Base-by-base conservation (phyloP, 164 flowering plant species). In the Chloranthus sessilifolius region DNA sequence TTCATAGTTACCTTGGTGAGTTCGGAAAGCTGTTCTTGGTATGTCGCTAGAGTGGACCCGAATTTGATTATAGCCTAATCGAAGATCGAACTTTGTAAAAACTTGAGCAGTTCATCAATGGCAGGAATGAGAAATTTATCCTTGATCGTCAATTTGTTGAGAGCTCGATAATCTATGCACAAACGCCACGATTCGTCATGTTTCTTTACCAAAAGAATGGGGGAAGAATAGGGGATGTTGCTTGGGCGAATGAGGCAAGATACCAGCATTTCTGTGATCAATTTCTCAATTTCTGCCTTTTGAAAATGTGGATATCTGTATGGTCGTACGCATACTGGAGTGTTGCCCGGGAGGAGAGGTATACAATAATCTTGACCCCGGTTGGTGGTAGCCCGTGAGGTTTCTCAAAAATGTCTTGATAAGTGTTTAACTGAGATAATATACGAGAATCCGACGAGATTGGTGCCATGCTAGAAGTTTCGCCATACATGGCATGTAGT, bases 61-160 rank as follows among this genome's bases (percentile, higher is more conserved):
- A 1, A 43, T 19, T 27, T 56, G 50, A 21, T 35, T 43, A 15
- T 49, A 49, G 9, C 53, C 41, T 4, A 25, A 49, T 5, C 16
- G 14, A 11, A 49, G 24, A 24, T 49, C 52, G 1, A 46, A 17
- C 43, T 41, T 53, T 25, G 47, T 30, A 43, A 53, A 20, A 27
- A 14, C 27, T 56, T 53, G 2, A 44, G n/a, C 12, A 37, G 12
- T n/a, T 42, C 57, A 1, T 53, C 28, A 10, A 53, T 30, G 2
- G 30, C 34, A 8, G 38, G 48, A 7, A 53, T 41, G 1, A 48
- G 57, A 19, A 53, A 42, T 0, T 40, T 12, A 16, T 52, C 56
- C 8, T 38, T 38, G 4, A 39, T 38, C 0, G 31, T 26, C 1
- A 7, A 4, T 2, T 4, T 7, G 4, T 33, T 36, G 11, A 33